Conservation (phyloP, 129 eudicot genomes). For the Flaveria ramosissima region DNA sequence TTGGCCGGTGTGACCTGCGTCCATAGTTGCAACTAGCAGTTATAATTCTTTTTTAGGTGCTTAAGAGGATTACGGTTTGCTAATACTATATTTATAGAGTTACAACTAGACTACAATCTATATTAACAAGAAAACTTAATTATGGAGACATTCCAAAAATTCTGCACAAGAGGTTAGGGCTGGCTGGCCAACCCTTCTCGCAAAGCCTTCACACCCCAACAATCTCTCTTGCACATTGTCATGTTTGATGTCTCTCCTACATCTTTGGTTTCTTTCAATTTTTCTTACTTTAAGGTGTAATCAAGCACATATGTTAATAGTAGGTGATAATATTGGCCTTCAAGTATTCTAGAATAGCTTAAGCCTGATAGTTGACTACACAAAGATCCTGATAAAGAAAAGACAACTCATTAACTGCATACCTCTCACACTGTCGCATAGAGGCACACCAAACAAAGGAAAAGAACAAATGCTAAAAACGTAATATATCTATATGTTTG, state of each 20-base stretch:
- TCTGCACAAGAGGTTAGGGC: no score
- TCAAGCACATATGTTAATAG: not conserved
- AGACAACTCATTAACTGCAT: not conserved
- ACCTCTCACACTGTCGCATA: not conserved
- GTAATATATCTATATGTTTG: not conserved
- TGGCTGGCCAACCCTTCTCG: no score
- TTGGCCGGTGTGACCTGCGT: no score
- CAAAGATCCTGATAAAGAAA: conserved; percentile 2
- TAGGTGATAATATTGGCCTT: not conserved
- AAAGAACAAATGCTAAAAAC: not conserved
- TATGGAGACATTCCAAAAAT: no score
- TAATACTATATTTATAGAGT: no score
- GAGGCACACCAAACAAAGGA: conserved; percentile 1
- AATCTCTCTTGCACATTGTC: not conserved
- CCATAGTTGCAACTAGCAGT: no score
- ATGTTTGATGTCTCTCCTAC: not conserved
- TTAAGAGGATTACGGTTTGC: no score
- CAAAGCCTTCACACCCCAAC: no score
- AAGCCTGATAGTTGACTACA: not conserved
- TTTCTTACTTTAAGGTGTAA: not conserved
- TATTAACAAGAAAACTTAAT: no score
- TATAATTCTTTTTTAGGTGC: no score
- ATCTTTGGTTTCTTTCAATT: not conserved
- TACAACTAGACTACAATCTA: no score
- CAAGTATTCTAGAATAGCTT: not conserved